phyloP scores from a whole-genome alignment of 352 stramenopile genomes.

The Pythium coloratum region DNA sequence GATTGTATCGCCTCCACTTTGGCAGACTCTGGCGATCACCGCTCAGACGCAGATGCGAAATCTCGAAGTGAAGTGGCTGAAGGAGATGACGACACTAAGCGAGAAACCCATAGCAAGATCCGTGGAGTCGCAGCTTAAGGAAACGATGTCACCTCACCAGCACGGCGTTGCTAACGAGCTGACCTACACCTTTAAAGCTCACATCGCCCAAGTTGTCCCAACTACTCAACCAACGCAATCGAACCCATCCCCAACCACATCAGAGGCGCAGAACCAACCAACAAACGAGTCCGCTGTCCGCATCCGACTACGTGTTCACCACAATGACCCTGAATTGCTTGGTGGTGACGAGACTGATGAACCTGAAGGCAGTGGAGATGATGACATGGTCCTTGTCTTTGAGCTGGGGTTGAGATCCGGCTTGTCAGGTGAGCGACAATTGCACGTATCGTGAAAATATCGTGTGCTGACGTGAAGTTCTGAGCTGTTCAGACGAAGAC shows the following conservation, averaged over 20 bases:
- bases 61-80: background rate
- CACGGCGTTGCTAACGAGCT: background rate
- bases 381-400: conserved; percentile 3
- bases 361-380: background rate
- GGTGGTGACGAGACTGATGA: background rate
- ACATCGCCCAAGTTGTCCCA: background rate
- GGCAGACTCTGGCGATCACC: conserved; percentile 34
- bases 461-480: background rate
- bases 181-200: conserved; percentile 15
- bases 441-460: background rate
- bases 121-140: background rate
- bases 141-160: background rate
- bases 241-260: background rate
- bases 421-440: background rate
- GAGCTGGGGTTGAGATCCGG: background rate
- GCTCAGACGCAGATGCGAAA: background rate
- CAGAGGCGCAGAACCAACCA: background rate
- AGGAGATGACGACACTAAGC: background rate
- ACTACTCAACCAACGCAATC: too few species aligned
- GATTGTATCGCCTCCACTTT: conserved; percentile 33
- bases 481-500: conserved; percentile 39
- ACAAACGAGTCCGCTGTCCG: background rate
- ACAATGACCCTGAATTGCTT: background rate
- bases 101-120: background rate
- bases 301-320: conserved; percentile 7